Percentiles rank a stretch among this genome's conserved stretches.
phyloP scores from a whole-genome alignment of 2,329 filamentous ascomycete genomes.

The Teratosphaeriaceae sp. region DNA sequence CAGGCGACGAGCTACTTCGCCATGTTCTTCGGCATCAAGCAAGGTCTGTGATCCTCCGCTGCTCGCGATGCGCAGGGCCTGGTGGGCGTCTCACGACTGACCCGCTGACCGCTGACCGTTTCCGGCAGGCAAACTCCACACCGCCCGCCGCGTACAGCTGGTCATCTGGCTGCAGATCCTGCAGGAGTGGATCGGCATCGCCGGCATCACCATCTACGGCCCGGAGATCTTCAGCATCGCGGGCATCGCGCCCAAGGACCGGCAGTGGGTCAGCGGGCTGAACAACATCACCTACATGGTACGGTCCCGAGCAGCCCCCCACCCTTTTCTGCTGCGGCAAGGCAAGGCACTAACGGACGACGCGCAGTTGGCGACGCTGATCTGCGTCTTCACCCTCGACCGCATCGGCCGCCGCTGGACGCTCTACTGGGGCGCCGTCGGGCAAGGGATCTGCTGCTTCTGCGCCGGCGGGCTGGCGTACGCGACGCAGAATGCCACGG shows the following conservation, averaged over 20 bases:
- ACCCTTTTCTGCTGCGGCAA: not conserved
- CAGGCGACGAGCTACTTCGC: constrained; percentile 24
- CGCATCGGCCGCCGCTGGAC: constrained; percentile 29
- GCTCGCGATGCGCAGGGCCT: too few relatives aligned
- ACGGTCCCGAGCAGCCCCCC: too few relatives aligned
- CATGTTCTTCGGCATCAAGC: constrained; percentile 28
- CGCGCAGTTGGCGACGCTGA: constrained; percentile 21
- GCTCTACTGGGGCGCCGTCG: constrained; percentile 30
- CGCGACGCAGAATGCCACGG: constrained; percentile 21
- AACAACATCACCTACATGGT: constrained; percentile 33
- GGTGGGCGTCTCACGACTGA: too few relatives aligned
- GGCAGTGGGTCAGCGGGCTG: constrained; percentile 36
- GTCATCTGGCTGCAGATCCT: constrained; percentile 36
- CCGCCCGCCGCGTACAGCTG: constrained; percentile 30
- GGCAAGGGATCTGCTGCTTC: constrained; percentile 29
- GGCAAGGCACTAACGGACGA: constrained; percentile 6
- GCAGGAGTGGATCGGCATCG: constrained; percentile 31
- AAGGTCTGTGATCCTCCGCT: too few relatives aligned
- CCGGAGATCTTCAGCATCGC: constrained; percentile 30
- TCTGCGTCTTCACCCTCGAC: constrained; percentile 32
- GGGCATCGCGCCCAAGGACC: constrained; percentile 28
- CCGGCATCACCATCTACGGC: constrained; percentile 33
- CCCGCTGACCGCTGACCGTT: too few relatives aligned
- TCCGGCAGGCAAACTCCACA: constrained; percentile 31
- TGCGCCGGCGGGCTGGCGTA: constrained; percentile 27